Base-by-base conservation (phyloP, 2,329 filamentous ascomycete genomes). In the Didymella exigua region DNA sequence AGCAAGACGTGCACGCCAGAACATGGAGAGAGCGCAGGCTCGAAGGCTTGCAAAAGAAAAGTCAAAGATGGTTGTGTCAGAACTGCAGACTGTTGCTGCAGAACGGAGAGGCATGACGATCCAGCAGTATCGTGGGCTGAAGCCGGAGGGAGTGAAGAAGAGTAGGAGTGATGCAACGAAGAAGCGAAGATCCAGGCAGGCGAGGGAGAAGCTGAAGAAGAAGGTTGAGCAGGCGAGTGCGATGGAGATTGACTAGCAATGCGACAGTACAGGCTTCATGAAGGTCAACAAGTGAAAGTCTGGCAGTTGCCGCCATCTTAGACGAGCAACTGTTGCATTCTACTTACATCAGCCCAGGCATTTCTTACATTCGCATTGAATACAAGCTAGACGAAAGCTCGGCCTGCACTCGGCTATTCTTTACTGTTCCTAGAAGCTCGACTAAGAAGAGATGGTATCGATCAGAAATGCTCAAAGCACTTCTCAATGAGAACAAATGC, bases 1-100 rank as follows among this genome's bases (percentile, higher is more conserved):
- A 65, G 62, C 50, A 21, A 65, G 61, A 49, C 59, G 62, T 11
- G 56, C 58, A 27, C 62, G 62, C 16, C 61, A 65, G 30, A 65
- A 65, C 27, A 41, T 65, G 24, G 59, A 54, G n/a, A 62, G 37
- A n/a, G 59, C 62, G 56, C 54, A 63, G 40, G 59, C 61, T 23
- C 59, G 61, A 19, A 58, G 55, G 31, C 46, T 47, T 21, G 58
- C 50, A 3, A 55, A 41, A 21, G 56, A 44, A 46, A 42, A 56
- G 27, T 48, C 54, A 8, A 56, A 57, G 44, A 43, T 56, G 54
- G 21, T 37, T 29, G 55, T 45, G 18, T 11, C 55, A 8, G 60
- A 54, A 33, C 40, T 53, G 9, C 55, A 66, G n/a, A 36, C 45
- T 4, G 54, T 54, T 21, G 58, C 63, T 21, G 61, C 63, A 6